A percentile compares a stretch with the other conserved stretches of the same genome.
Conservation (phyloP, 768 basidiomycete species). For the Boletellus emodensis region DNA sequence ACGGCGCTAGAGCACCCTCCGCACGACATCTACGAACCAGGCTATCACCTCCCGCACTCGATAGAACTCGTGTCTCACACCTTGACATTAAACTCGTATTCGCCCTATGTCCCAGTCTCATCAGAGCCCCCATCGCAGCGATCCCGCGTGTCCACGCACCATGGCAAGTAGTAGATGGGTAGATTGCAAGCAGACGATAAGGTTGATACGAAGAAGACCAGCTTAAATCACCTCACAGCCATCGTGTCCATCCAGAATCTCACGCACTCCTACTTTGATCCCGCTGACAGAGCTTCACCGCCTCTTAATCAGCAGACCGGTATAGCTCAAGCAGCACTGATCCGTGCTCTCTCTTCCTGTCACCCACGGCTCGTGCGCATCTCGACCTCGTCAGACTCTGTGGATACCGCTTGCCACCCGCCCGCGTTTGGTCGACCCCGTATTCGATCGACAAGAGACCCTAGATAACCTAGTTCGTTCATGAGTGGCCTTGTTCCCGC, state of each 20-base stretch:
- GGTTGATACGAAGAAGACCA: neutral
- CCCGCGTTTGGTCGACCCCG: constrained; percentile 50
- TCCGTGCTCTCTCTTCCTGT: too few species aligned
- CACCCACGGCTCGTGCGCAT: constrained; percentile 28
- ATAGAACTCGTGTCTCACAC: constrained; percentile 31
- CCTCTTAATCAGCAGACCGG: too few species aligned
- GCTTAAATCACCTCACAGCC: constrained; percentile 2
- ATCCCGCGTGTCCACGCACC: constrained; percentile 11
- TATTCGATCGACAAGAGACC: constrained; percentile 42
- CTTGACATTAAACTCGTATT: constrained; percentile 83
- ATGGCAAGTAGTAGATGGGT: constrained; percentile 8
- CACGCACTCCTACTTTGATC: constrained; percentile 1
- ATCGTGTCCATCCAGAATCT: constrained; percentile 7
- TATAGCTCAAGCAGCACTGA: too few species aligned
- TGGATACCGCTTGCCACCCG: constrained; percentile 76
- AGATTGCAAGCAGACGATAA: neutral
- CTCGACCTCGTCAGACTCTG: constrained; percentile 64
- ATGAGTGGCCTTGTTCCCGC: constrained; percentile 1
- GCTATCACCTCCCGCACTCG: constrained; percentile 1
- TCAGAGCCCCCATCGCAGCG: constrained; percentile 1
- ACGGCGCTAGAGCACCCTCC: constrained; percentile 83
- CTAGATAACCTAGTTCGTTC: constrained; percentile 36
- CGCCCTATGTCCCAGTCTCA: constrained; percentile 5
- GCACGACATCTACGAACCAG: constrained; percentile 70
- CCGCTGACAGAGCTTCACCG: neutral